Conservation (phyloP, 495 filamentous ascomycete genomes). For the Copromyces sp. region DNA sequence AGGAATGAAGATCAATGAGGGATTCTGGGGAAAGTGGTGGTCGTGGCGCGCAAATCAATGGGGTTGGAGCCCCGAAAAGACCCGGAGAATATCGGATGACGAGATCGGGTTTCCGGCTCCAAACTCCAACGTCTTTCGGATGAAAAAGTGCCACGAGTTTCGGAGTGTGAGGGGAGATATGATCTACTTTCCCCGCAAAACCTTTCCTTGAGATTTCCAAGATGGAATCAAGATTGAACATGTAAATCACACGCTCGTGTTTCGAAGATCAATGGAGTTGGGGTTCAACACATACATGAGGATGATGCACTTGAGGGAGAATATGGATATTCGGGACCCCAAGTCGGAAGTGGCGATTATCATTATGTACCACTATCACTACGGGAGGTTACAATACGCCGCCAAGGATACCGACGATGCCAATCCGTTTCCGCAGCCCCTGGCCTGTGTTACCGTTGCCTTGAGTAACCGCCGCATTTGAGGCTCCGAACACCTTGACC, state of each 20-base stretch:
- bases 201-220: not conserved
- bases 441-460: not conserved
- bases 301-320: no score
- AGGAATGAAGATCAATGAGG: not conserved
- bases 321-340: not conserved
- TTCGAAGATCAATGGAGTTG: no score
- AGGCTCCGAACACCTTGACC: not conserved
- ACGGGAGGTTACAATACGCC: not conserved
- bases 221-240: not conserved
- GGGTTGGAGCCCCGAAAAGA: not conserved
- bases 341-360: not conserved
- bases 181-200: not conserved
- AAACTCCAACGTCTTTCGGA: not conserved
- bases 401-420: not conserved
- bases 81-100: not conserved
- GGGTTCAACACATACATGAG: no score
- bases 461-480: not conserved
- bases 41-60: no score
- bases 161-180: not conserved
- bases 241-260: not conserved
- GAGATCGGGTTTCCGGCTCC: not conserved
- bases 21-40: not conserved
- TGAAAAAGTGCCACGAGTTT: not conserved
- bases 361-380: not conserved
- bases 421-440: not conserved